Base-by-base conservation (phyloP, 176 grass and related monocot genomes). In the Avena eriantha region DNA sequence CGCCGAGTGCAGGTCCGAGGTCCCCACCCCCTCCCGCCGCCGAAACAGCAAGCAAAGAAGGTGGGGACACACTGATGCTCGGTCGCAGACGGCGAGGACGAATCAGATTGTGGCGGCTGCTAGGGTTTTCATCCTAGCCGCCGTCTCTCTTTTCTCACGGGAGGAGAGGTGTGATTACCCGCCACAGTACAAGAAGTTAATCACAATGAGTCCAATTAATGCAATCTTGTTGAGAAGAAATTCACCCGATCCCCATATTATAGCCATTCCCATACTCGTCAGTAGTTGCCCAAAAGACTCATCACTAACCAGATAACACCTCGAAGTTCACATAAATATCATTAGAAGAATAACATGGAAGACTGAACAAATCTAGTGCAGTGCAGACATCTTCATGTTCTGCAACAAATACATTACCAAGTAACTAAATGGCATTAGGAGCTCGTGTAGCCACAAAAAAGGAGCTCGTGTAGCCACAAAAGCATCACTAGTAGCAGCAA, bases 241-340 rank as follows among this genome's bases (percentile, higher is more conserved):
- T 34, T 67, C 29, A 67, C 15, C 7, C 1, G 6, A 64, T 64
- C 23, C 23, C n/a, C 23, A 18, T 35, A 35, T 34, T 67, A 31
- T 76, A 51, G 51, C 23, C 8, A 4, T 29, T 76, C 0, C 45
- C 24, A 18, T 76, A 24, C 23, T 76, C 24, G 23, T 51, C 7
- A 18, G 23, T 76, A 31, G 47, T 10, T 75, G 0, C 46, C 6
- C 23, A 16, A 26, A 8, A 75, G 12, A 51, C 26, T 76, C 47
- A 1, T 4, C 24, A 51, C 47, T 76, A 53, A 76, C 51, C 23
- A 76, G 46, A 18, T 17, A 31, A 50, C 22, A 72, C 72, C 22
- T 75, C 50, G 43, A 17, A 2, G 72, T 75, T 75, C 72, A 26
- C 72, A 75, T 75, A 75, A 75, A 72, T n/a, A 21, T 48, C 41